Evolutionary conservation across 2,329 filamentous ascomycete species (phyloP).

Genomic region (Beauveria rudraprayagi): DNA sequence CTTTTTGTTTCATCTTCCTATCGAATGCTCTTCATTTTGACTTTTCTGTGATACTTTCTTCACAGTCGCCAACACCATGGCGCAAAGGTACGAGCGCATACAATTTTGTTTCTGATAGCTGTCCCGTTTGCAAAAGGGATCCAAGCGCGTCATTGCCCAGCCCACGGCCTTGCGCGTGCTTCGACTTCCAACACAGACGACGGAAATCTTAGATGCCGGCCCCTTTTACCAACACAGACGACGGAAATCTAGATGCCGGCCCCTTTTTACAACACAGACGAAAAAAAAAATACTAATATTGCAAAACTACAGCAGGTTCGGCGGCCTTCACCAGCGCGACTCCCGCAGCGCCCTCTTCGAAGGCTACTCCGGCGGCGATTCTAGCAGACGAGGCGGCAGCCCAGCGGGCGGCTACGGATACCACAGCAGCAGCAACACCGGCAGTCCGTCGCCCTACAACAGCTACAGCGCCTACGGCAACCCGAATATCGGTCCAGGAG

Average conservation of each 20-base stretch:
- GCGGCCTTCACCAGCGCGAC: constrained; percentile 65
- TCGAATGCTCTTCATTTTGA: not conserved
- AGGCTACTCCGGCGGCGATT: constrained; percentile 52
- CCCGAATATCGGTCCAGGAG: constrained; percentile 5
- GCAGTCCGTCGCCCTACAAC: constrained; percentile 8
- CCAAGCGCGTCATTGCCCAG: not conserved
- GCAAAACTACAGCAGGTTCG: constrained; percentile 44
- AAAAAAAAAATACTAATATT: not conserved
- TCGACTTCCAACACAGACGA: not conserved
- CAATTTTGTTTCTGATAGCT: not conserved
- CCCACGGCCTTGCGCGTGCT: not conserved
- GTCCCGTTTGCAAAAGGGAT: not conserved
- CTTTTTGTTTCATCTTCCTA: not conserved
- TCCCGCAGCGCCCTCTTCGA: constrained; percentile 67
- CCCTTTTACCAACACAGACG: not conserved
- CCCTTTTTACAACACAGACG: not conserved
- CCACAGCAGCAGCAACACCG: not conserved
- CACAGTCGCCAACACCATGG: constrained; percentile 19
- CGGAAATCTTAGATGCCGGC: not conserved
- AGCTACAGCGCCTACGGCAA: constrained; percentile 7
- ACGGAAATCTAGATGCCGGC: not conserved
- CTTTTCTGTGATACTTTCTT: not conserved
- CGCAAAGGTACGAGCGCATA: constrained; percentile 25
- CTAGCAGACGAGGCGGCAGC: constrained; percentile 31
- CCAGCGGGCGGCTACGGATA: constrained; percentile 33